Conservation (phyloP, 805 yeast species). For the Candida taoyuanica region DNA sequence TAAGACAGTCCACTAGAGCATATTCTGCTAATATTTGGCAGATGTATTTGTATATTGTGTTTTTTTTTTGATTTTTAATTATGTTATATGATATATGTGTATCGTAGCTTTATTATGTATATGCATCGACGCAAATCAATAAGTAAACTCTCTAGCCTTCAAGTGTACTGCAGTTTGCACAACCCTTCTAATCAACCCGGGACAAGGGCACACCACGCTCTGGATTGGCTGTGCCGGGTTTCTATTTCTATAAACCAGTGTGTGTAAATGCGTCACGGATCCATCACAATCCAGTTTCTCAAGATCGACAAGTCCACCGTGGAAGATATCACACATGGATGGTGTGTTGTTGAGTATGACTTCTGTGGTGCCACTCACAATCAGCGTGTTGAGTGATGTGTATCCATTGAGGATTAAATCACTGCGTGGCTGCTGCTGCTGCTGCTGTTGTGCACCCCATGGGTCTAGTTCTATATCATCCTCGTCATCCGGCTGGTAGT, state of each 20-base stretch:
- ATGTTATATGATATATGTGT: neutral
- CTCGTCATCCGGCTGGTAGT: neutral
- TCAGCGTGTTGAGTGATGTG: constrained; percentile 1
- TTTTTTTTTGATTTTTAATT: neutral
- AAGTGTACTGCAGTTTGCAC: constrained; percentile 4
- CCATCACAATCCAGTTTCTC: constrained; percentile 12
- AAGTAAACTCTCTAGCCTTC: constrained; percentile 1
- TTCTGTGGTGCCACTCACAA: constrained; percentile 6
- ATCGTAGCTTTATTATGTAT: too few relatives aligned
- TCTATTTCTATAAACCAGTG: constrained; percentile 8
- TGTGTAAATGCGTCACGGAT: constrained; percentile 3
- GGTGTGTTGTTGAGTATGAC: constrained; percentile 5
- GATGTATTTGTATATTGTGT: neutral
- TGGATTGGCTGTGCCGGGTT: constrained; percentile 5
- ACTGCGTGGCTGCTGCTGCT: neutral
- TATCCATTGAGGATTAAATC: neutral
- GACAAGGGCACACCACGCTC: constrained; percentile 7
- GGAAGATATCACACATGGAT: constrained; percentile 3
- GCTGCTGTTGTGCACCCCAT: neutral
- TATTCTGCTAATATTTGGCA: too few relatives aligned
- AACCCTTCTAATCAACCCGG: constrained; percentile 7
- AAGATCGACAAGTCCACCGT: constrained; percentile 13
- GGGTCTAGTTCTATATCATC: neutral
- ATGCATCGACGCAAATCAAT: too few relatives aligned
- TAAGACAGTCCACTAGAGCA: too few relatives aligned